Evolutionary conservation across 2,329 filamentous ascomycete genomes (phyloP), one percentile per base, ranked within the genome.

Genomic region (Fusarium gaditjirri): DNA sequence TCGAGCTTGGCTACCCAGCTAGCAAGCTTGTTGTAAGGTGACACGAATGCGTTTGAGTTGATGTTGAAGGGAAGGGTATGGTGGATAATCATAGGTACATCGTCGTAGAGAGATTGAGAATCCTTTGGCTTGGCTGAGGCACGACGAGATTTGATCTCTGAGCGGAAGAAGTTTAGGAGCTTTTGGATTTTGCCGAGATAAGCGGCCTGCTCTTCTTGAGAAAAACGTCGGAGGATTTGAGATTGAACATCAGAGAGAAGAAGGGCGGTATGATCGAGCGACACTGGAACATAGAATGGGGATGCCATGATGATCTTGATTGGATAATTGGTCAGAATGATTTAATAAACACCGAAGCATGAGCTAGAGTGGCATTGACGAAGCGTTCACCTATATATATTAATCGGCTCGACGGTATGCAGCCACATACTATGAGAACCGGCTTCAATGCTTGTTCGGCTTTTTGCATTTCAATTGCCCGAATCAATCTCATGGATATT

Each of bases 1-100:
- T 58, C 55, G 0, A 52, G 55, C 3, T 52, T 58, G 2, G 33
- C 25, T 0, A 52, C 25, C 43, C 42, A 52, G 16, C 43, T 38
- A 14, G 55, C 43, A 0, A 58, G 43, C 21, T 52, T 58, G 5
- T 39, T 58, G 1, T 58, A 58, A 0, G 55, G 55, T 1, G 43
- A 58, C 1, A 58, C 10, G 6, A 58, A 58, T 16, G 55, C 43
- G 11, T 58, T 58, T 4, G 25, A 52, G 25, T 58, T 52, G 13
- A 58, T 31, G 11, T 31, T 39, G 21, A 58, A 58, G 6, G 55
- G 55, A 7, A 58, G 43, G 3, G 55, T 39, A 21, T 58, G 43
- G 8, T 58, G 43, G 9, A 58, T 39, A 6, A 58, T 58, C 25
- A 58, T 7, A 1, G 55, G 43, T 1, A 58, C 55, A 25, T 39